Base-by-base conservation (phyloP, 768 basidiomycete species). In the Podaxis rugospora region DNA sequence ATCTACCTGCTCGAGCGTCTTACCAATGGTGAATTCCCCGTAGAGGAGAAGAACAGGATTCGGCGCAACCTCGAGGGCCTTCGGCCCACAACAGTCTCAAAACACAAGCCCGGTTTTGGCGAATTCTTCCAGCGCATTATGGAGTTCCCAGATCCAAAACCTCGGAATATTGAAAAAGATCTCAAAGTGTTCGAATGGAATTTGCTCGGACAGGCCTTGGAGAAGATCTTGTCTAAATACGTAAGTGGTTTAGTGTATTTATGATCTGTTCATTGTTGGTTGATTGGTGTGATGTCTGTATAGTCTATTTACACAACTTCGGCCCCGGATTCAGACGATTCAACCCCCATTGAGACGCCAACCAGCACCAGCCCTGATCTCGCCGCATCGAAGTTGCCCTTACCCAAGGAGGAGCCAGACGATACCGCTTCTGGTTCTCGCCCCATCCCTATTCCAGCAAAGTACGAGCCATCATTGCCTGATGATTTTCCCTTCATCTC, bases 1-100 rank as follows among this genome's bases (percentile, higher is more conserved):
- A 95, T 98, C 68, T 92, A 89, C 71, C 82, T 98, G 32, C 84
- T 98, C 56, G 93, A 98, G 75, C 81, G 83, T 1, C 77, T 84
- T 50, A 81, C 82, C 42, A 86, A 87, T 64, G 92, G 89, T 47
- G 81, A 89, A 53, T 95, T 97, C 69, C 88, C 87, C 32, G 90
- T 97, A 51, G 94, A 97, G 73, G 96, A 98, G 80, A 98, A 96
- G 81, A 98, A 98, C 68, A 81, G 96, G 55, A 96, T 98, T 67
- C 80, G 96, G 63, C 83, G 95, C 59, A 98, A 98, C 73, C 78
- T 99, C 32, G 95, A 99, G 72, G 93, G 92, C 25, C 89, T 97
- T 69, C 82, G 88, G 55, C 96, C 96, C 1, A 89, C 85, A 57
- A 97, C 95, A 0, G 87, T 98, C 3, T 90, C 90, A 28, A 99